Percentiles rank a stretch among this genome's conserved stretches.
phyloP scores from a whole-genome alignment of 176 grass and related monocot genomes.

The Bothriochloa decipiens region DNA sequence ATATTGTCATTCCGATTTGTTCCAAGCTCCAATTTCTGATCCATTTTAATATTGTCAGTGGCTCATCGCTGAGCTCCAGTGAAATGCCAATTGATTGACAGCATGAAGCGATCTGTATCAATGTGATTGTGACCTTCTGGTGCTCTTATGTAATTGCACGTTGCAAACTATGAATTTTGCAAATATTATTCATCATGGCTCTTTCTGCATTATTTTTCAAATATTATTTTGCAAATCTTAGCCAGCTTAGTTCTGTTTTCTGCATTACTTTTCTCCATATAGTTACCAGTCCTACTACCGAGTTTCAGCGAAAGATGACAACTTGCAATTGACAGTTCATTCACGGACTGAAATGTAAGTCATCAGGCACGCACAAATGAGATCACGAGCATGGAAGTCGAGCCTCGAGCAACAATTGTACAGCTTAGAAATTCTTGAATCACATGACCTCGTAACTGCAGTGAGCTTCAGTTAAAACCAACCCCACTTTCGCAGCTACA shows the following conservation, averaged over 20 bases:
- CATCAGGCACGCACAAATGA: neutral
- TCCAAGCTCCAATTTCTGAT: no score
- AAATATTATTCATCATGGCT: neutral
- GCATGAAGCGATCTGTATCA: neutral
- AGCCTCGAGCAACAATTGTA: neutral
- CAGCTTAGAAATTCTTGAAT: neutral
- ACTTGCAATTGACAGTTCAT: constrained; percentile 33
- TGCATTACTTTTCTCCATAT: neutral
- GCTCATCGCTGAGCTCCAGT: neutral
- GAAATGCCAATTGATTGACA: neutral
- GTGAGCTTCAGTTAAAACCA: neutral
- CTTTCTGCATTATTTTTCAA: no score
- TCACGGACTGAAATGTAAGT: constrained; percentile 33
- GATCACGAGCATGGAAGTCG: neutral
- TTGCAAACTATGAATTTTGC: neutral
- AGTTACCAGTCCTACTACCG: neutral
- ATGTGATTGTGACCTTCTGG: constrained; percentile 1
- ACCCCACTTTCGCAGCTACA: neutral
- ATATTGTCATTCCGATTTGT: neutral
- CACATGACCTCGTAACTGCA: neutral
- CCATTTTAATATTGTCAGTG: neutral
- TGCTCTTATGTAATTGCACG: neutral
- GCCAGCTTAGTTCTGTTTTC: no score
- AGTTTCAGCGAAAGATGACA: constrained; percentile 6
- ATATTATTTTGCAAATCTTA: no score